phyloP scores from a whole-genome alignment of 2,329 filamentous ascomycete species.

The Trichoderma cornu-damae region DNA sequence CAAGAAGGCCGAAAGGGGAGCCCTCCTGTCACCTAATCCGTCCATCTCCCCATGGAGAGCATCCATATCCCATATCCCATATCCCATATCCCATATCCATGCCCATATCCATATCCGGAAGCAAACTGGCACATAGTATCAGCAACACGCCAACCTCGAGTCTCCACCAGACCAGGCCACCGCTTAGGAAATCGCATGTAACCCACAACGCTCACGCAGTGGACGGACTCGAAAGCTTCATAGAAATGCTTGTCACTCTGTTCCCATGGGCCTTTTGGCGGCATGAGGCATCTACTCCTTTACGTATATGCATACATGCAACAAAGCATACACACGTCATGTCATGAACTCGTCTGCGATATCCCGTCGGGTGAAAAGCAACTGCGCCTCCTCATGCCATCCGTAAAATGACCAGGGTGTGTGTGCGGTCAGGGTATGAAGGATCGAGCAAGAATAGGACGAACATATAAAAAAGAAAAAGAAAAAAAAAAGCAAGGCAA shows the following conservation, averaged over 20 bases:
- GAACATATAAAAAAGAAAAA: not conserved
- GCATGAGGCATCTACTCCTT: not conserved
- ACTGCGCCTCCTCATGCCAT: not conserved
- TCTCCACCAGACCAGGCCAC: not conserved
- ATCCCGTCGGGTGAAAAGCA: slow-evolving; percentile 6
- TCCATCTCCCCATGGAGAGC: too few species aligned
- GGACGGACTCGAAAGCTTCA: not conserved
- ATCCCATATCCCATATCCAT: too few species aligned
- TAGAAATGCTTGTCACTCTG: not conserved
- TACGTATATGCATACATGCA: not conserved
- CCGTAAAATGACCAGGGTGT: not conserved
- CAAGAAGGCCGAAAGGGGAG: too few species aligned
- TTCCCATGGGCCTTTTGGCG: not conserved
- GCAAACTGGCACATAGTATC: too few species aligned
- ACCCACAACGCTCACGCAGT: not conserved
- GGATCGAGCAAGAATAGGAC: not conserved
- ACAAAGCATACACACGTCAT: not conserved
- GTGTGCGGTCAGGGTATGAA: not conserved
- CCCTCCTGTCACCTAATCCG: too few species aligned
- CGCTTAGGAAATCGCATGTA: too few species aligned
- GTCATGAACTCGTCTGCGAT: not conserved
- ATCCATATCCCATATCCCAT: too few species aligned
- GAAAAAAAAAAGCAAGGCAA: not conserved
- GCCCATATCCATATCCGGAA: too few species aligned
- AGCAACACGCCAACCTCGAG: too few species aligned